Percentiles rank a stretch among this genome's conserved stretches.
Evolutionary conservation across 1,284 basidiomycete species (phyloP).

Genomic region (Testicularia cyperi): DNA sequence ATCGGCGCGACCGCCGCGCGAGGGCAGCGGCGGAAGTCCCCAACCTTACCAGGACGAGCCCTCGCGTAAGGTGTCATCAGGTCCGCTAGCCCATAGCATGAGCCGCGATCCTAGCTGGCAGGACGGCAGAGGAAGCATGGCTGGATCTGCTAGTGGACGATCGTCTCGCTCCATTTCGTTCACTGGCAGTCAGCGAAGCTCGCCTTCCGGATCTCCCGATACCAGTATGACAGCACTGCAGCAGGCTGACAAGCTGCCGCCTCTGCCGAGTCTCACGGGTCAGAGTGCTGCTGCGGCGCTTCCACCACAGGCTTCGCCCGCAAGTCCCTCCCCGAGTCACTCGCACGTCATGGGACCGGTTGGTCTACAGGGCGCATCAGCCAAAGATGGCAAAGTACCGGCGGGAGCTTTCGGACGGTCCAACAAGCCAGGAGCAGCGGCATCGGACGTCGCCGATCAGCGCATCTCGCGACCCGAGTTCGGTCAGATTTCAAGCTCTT

Average conservation of each 20-base stretch:
- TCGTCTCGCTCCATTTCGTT: slow-evolving; percentile 14
- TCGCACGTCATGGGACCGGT: not conserved
- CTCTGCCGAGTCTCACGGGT: slow-evolving; percentile 21
- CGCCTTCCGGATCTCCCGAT: slow-evolving; percentile 15
- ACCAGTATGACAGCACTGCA: slow-evolving; percentile 13
- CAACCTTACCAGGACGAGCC: slow-evolving; percentile 20
- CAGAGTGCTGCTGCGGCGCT: slow-evolving; percentile 3
- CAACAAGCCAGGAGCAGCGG: not conserved
- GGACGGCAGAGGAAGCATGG: slow-evolving; percentile 7
- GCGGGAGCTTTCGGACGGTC: slow-evolving; percentile 26
- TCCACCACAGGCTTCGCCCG: not conserved
- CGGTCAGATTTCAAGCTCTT: slow-evolving; percentile 27
- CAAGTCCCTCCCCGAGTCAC: not conserved
- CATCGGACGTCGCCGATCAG: not conserved
- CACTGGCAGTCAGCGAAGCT: slow-evolving; percentile 18
- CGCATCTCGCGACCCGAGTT: slow-evolving; percentile 17
- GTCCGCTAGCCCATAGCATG: slow-evolving; percentile 39
- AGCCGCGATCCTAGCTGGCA: slow-evolving; percentile 16
- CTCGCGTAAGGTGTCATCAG: slow-evolving; percentile 46
- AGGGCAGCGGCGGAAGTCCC: slow-evolving; percentile 21
- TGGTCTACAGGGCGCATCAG: slow-evolving; percentile 1
- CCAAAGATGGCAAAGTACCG: slow-evolving; percentile 19
- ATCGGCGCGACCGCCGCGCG: slow-evolving; percentile 44
- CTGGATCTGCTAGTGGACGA: slow-evolving; percentile 9
- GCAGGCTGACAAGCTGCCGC: slow-evolving; percentile 4